A percentile compares a stretch with the other conserved stretches of the same genome.
phyloP scores from a whole-genome alignment of 352 stramenopile species.

The Pythium dissotocum region DNA sequence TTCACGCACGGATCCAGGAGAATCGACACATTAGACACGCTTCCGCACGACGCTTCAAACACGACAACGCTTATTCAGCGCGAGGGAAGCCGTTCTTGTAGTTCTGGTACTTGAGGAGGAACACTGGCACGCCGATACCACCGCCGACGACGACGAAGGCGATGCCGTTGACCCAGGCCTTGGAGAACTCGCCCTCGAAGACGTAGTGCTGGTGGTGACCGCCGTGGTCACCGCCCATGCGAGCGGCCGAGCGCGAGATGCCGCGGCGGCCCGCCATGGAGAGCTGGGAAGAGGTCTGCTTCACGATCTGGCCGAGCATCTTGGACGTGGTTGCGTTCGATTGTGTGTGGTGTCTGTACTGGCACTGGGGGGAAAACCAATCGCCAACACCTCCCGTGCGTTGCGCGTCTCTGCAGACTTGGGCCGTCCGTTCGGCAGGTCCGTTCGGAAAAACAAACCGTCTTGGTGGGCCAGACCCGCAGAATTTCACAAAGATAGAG shows the following conservation, averaged over 20 bases:
- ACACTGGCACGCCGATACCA: constrained; percentile 62
- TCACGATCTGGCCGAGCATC: constrained; percentile 66
- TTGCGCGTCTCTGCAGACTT: constrained; percentile 29
- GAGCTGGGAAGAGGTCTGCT: constrained; percentile 69
- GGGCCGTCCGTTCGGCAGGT: constrained; percentile 11
- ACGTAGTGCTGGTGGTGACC: constrained; percentile 85
- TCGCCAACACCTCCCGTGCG: constrained; percentile 1
- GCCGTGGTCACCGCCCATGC: constrained; percentile 68
- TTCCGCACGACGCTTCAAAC: neutral
- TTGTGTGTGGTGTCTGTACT: constrained; percentile 18
- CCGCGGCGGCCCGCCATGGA: constrained; percentile 52
- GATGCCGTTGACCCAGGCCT: constrained; percentile 60
- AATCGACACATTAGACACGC: neutral
- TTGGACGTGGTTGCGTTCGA: constrained; percentile 20
- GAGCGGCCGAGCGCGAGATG: constrained; percentile 77
- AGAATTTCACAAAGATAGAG: constrained; percentile 28
- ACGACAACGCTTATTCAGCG: constrained; percentile 50
- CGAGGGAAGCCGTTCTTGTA: constrained; percentile 89
- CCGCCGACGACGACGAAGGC: constrained; percentile 63
- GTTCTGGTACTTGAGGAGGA: constrained; percentile 84
- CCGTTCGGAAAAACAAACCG: constrained; percentile 1
- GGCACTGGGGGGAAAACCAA: constrained; percentile 17
- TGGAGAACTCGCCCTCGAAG: constrained; percentile 84
- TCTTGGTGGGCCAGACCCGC: constrained; percentile 17
- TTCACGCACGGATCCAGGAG: neutral